Percentiles rank a stretch among this genome's conserved stretches.
phyloP scores from a whole-genome alignment of 352 stramenopile species.

The Phytopythium ostracodes region DNA sequence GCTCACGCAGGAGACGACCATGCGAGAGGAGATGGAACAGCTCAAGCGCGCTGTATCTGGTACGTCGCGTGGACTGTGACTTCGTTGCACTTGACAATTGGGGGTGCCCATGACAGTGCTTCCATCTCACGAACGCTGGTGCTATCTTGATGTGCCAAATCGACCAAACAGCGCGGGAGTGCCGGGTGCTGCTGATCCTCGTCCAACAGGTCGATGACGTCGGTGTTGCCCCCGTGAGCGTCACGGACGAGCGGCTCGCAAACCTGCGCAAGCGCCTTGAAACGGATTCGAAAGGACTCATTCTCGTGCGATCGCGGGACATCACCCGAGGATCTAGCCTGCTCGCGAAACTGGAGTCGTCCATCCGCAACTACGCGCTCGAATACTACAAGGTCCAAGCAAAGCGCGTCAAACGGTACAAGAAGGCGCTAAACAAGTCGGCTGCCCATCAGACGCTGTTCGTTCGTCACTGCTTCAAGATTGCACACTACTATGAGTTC shows the following conservation, averaged over 20 bases:
- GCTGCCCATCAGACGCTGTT: constrained; percentile 46
- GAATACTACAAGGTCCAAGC: constrained; percentile 89
- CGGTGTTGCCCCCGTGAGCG: constrained; percentile 47
- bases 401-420: constrained; percentile 87
- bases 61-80: constrained; percentile 1
- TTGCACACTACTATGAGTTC: constrained; percentile 89
- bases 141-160: not conserved
- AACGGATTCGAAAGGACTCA: constrained; percentile 65
- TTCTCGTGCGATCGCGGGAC: constrained; percentile 65
- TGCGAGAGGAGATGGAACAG: constrained; percentile 76
- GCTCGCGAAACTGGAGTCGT: constrained; percentile 70
- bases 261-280: constrained; percentile 66
- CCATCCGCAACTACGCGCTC: constrained; percentile 68
- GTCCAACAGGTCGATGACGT: constrained; percentile 79
- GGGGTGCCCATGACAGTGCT: not conserved
- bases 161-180: constrained; percentile 46
- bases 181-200: constrained; percentile 71
- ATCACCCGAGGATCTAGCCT: constrained; percentile 49
- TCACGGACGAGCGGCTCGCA: constrained; percentile 72
- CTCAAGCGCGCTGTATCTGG: constrained; percentile 53
- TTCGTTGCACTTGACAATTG: not conserved
- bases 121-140: not conserved
- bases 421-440: constrained; percentile 72
- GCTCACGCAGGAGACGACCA: constrained; percentile 55
- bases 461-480: constrained; percentile 85